Evolutionary conservation across 495 filamentous ascomycete species (phyloP).

Genomic region (Trichocladium antarcticum): DNA sequence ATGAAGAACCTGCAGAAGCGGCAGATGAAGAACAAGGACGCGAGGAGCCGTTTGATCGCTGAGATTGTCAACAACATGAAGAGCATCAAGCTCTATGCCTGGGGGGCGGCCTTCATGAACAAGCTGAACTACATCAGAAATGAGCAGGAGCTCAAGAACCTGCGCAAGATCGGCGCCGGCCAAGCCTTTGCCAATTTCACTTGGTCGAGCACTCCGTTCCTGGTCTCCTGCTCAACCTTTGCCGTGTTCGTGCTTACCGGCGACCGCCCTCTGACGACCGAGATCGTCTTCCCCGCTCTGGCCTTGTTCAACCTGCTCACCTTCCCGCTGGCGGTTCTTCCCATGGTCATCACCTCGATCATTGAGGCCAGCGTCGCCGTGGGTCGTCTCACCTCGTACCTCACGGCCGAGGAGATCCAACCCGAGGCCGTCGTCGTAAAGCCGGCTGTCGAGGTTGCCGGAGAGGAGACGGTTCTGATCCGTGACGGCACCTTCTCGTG

Average conservation of each 20-base stretch:
- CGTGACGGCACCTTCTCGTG: slow-evolving; percentile 86
- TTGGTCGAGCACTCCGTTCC: slow-evolving; percentile 98
- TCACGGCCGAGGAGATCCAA: slow-evolving; percentile 85
- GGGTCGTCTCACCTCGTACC: slow-evolving; percentile 70
- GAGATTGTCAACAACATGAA: slow-evolving; percentile 99
- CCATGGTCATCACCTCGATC: slow-evolving; percentile 95
- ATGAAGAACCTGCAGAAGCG: slow-evolving; percentile 92
- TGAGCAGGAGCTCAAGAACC: slow-evolving; percentile 86
- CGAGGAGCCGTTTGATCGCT: slow-evolving; percentile 83
- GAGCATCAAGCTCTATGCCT: slow-evolving; percentile 97
- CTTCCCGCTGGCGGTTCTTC: slow-evolving; percentile 87
- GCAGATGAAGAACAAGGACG: slow-evolving; percentile 99
- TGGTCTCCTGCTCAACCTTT: slow-evolving; percentile 96
- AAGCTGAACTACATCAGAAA: slow-evolving; percentile 92
- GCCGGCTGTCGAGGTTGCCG: slow-evolving; percentile 54
- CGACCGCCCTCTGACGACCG: slow-evolving; percentile 71
- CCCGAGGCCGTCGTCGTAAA: slow-evolving; percentile 62
- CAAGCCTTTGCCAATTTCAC: slow-evolving; percentile 95
- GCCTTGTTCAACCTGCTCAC: slow-evolving; percentile 84
- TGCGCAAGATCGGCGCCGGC: slow-evolving; percentile 88
- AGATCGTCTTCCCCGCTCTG: slow-evolving; percentile 83
- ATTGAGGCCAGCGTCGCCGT: slow-evolving; percentile 95
- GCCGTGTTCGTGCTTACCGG: slow-evolving; percentile 82
- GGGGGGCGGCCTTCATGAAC: slow-evolving; percentile 93
- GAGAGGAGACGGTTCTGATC: slow-evolving; percentile 76